Percentiles rank a stretch among this genome's conserved stretches.
These are phyloP conservation scores for Hirschioporus abietinus DNA, from an alignment of 768 basidiomycete species.

Conservation along the genomic window DNA sequence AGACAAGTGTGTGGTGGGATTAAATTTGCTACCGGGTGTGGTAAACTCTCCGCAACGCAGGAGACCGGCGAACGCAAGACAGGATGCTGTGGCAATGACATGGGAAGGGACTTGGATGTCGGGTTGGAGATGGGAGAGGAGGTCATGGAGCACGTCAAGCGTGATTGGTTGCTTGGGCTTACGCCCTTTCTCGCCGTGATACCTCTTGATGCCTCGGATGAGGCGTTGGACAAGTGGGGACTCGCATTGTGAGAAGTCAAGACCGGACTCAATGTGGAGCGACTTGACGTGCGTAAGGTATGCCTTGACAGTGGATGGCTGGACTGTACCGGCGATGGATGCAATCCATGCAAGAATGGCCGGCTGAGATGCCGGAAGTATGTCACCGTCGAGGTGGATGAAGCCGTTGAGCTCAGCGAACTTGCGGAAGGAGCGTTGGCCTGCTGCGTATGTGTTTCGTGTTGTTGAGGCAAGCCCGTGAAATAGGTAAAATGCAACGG, in stretches of 20 bases:
- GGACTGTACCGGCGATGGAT: slow-evolving; percentile 14
- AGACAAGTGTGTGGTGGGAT: slow-evolving; percentile 17
- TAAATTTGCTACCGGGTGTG: slow-evolving; percentile 5
- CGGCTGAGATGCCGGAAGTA: slow-evolving; percentile 9
- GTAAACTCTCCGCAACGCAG: slow-evolving; percentile 23
- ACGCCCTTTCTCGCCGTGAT: slow-evolving; percentile 21
- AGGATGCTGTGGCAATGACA: slow-evolving; percentile 14
- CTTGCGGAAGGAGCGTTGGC: slow-evolving; percentile 26
- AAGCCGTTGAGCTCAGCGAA: slow-evolving; percentile 18
- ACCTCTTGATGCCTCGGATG: slow-evolving; percentile 29
- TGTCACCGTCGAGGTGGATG: background rate
- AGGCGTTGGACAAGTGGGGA: slow-evolving; percentile 24
- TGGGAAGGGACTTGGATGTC: background rate
- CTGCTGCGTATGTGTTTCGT: slow-evolving; percentile 24
- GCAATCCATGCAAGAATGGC: slow-evolving; percentile 18
- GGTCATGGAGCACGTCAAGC: slow-evolving; percentile 14
- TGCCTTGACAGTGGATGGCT: slow-evolving; percentile 18
- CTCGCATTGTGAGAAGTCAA: slow-evolving; percentile 21
- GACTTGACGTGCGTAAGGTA: slow-evolving; percentile 13
- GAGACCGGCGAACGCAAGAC: slow-evolving; percentile 19
- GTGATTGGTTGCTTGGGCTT: slow-evolving; percentile 26
- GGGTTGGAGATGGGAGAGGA: slow-evolving; percentile 4
- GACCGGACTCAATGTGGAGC: slow-evolving; percentile 26
- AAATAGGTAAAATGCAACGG: slow-evolving; percentile 23
- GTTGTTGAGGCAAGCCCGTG: slow-evolving; percentile 27